Conservation (phyloP, 1,139 yeast species). For the Nakaseomyces uthaithaninus region DNA sequence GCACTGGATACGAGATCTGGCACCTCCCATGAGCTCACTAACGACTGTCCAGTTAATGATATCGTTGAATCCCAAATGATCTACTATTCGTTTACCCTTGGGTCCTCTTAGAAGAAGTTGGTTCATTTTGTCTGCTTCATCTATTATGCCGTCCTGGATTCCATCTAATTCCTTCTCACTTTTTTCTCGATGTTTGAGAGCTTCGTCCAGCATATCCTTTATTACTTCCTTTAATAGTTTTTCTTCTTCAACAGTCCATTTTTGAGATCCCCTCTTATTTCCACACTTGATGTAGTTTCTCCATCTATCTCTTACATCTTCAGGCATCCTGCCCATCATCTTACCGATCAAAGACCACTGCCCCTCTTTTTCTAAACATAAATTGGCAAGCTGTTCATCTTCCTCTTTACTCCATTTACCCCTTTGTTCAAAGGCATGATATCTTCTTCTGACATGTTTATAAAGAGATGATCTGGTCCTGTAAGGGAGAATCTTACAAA, state of each 20-base stretch:
- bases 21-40: constrained; percentile 72
- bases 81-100: constrained; percentile 17
- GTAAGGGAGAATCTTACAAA: constrained; percentile 70
- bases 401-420: constrained; percentile 86
- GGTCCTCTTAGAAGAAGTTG: constrained; percentile 17
- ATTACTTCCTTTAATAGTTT: constrained; percentile 50
- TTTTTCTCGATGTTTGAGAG: constrained; percentile 14
- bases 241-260: constrained; percentile 77
- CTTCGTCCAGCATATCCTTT: constrained; percentile 32
- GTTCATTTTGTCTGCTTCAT: constrained; percentile 22
- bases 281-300: constrained; percentile 93
- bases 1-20: constrained; percentile 76
- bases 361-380: constrained; percentile 62
- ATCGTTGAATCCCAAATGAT: constrained; percentile 14
- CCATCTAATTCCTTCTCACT: constrained; percentile 11
- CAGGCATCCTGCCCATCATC: constrained; percentile 86
- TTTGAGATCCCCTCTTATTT: constrained; percentile 56
- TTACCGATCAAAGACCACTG: constrained; percentile 83
- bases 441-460: constrained; percentile 83
- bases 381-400: constrained; percentile 54
- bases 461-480: constrained; percentile 83
- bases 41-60: constrained; percentile 75
- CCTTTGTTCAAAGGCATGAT: constrained; percentile 76
- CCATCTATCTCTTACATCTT: constrained; percentile 95
- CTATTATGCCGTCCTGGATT: constrained; percentile 11